Base-by-base conservation (phyloP, 139 green algal genomes). In the Pseudopediastrum boryanum region DNA sequence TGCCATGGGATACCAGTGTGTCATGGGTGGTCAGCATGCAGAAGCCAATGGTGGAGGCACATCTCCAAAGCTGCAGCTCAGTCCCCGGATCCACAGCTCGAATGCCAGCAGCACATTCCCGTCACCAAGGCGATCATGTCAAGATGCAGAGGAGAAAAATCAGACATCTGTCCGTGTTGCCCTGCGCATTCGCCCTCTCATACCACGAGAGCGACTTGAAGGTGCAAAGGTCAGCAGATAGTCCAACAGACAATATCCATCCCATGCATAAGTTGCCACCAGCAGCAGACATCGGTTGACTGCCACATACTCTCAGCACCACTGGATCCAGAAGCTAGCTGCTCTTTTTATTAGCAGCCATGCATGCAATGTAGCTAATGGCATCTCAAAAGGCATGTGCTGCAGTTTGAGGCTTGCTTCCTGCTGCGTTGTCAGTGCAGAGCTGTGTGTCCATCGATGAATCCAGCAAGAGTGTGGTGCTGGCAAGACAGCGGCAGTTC, bases 121-220 rank as follows among this genome's bases (percentile, higher is more conserved):
- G n/a, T n/a, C n/a, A n/a, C n/a, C n/a, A n/a, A n/a, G n/a, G n/a
- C n/a, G n/a, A n/a, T n/a, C n/a, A n/a, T n/a, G n/a, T n/a, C n/a
- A n/a, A n/a, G n/a, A n/a, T n/a, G n/a, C n/a, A n/a, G n/a, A n/a
- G n/a, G n/a, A n/a, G n/a, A n/a, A n/a, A n/a, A n/a, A n/a, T n/a
- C n/a, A 48, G 10, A 70, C 33, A 19, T 50, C 33, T 29, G 51
- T 77, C 9, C 23, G 51, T 12, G 70, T 77, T 21, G 50, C 70
- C 5, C 35, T 77, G 6, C 65, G 35, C 41, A 52, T 52, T 21
- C 35, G 70, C 12, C 70, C 70, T 16, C 29, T 77, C n/a, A 52
- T 77, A 19, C 29, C 70, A 9, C 65, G 70, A 39, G 70, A 77
- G 51, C 70, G 70, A 9, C 25, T 77, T 12, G 70, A 77, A 21